phyloP scores from a whole-genome alignment of 2,329 filamentous ascomycete species.

The Ceratocystiopsis minuta region DNA sequence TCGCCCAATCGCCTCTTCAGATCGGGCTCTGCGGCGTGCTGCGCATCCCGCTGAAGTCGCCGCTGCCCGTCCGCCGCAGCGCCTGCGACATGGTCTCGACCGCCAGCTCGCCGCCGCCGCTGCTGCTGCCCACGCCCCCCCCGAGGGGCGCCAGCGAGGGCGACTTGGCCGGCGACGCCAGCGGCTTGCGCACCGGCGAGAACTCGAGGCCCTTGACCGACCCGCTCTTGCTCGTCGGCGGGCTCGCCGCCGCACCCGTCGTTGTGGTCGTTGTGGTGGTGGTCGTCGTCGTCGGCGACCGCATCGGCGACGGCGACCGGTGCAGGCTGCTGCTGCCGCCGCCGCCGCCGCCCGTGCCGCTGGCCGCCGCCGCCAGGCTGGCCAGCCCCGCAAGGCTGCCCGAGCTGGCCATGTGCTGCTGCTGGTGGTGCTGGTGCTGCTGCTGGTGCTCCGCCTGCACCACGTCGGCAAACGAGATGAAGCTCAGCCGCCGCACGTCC shows the following conservation, averaged over 20 bases:
- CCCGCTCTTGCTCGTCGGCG: conserved; percentile 57
- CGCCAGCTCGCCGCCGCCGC: conserved; percentile 49
- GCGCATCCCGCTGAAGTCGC: conserved; percentile 45
- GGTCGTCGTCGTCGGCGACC: conserved; percentile 49
- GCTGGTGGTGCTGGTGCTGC: conserved; percentile 8
- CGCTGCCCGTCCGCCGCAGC: conserved; percentile 65
- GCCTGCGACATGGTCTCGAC: conserved; percentile 92
- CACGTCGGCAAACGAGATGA: conserved; percentile 93
- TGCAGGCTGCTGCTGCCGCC: too few species aligned
- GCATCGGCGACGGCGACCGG: conserved; percentile 63
- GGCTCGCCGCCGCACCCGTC: conserved; percentile 37
- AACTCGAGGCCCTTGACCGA: conserved; percentile 59
- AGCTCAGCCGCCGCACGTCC: conserved; percentile 71
- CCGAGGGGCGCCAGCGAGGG: conserved; percentile 6
- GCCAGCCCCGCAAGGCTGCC: conserved; percentile 44
- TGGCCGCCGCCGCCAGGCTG: conserved; percentile 28
- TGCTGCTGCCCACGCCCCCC: background rate
- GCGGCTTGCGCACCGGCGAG: conserved; percentile 40
- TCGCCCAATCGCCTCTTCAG: background rate
- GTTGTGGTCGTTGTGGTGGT: conserved; percentile 41
- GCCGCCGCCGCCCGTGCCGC: too few species aligned
- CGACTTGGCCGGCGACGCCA: conserved; percentile 38
- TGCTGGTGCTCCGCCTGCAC: conserved; percentile 58
- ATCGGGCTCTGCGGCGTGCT: conserved; percentile 42
- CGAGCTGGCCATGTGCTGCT: conserved; percentile 16